Conservation (phyloP, 345 rosid species). For the Gossypium ekmanianum region DNA sequence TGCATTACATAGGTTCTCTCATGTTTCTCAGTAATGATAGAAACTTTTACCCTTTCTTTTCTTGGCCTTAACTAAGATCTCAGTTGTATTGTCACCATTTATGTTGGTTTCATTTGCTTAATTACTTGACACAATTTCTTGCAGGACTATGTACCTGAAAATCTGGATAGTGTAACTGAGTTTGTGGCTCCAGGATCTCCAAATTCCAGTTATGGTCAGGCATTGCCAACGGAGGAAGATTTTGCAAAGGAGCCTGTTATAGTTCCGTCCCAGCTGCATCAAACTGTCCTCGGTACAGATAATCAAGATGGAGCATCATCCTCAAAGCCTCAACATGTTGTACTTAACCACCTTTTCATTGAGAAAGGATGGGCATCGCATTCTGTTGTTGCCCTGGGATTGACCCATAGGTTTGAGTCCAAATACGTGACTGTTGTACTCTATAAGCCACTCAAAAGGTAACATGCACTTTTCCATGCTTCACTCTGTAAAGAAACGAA, state of each 20-base stretch:
- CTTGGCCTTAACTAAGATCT: background rate
- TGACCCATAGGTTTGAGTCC: conserved; percentile 83
- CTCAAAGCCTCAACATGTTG: conserved; percentile 72
- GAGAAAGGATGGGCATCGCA: conserved; percentile 82
- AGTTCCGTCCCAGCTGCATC: conserved; percentile 72
- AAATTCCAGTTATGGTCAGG: conserved; percentile 61
- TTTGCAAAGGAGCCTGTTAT: conserved; percentile 68
- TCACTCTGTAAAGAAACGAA: conserved; percentile 26
- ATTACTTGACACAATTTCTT: background rate
- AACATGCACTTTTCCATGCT: conserved; percentile 12
- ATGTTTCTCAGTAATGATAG: background rate
- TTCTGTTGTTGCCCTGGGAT: conserved; percentile 71
- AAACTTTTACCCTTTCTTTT: background rate
- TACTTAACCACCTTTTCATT: conserved; percentile 79
- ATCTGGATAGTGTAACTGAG: conserved; percentile 64
- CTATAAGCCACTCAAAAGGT: conserved; percentile 73
- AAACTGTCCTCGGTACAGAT: conserved; percentile 55
- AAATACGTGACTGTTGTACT: conserved; percentile 89
- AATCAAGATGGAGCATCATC: conserved; percentile 44
- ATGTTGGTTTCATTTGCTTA: background rate
- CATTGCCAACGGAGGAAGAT: conserved; percentile 60
- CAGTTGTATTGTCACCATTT: background rate
- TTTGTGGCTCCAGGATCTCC: conserved; percentile 86
- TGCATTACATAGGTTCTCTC: background rate
- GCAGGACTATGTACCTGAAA: conserved; percentile 79